These are phyloP conservation scores for Aspergillus sparsus DNA, from an alignment of 495 filamentous ascomycete genomes.

Conservation along the genomic window DNA sequence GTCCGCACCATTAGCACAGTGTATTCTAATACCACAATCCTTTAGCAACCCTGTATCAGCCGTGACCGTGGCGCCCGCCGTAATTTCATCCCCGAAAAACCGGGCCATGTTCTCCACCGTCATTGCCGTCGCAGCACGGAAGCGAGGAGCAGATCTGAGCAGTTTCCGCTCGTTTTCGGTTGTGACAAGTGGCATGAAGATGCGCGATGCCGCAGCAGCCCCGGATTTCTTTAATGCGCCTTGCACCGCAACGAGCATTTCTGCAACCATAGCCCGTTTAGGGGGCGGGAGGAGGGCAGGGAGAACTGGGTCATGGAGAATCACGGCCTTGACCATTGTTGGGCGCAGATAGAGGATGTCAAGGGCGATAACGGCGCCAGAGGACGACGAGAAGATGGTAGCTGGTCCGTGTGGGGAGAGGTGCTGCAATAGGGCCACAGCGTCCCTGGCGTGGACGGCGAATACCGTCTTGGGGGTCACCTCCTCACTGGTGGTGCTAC, in stretches of 20 bases:
- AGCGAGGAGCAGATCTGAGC: background rate
- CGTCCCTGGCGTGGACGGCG: background rate
- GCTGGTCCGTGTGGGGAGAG: background rate
- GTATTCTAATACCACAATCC: background rate
- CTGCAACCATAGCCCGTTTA: background rate
- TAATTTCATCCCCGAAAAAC: background rate
- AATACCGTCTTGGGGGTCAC: background rate
- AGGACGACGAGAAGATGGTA: background rate
- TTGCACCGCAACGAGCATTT: background rate
- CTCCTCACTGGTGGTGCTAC: background rate
- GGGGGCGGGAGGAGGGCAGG: background rate
- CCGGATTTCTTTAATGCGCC: background rate
- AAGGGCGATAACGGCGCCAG: background rate
- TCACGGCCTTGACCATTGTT: background rate
- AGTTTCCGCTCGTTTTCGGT: background rate
- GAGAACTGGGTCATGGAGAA: background rate
- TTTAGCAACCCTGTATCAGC: background rate
- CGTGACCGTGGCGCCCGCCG: background rate
- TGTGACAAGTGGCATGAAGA: background rate
- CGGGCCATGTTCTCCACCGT: background rate
- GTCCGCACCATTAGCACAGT: background rate
- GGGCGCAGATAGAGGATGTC: background rate
- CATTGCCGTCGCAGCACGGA: background rate
- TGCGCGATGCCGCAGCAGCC: background rate
- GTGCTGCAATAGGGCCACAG: background rate